Evolutionary conservation across 352 stramenopile genomes (phyloP).

Genomic region (Phytophthora europaea): DNA sequence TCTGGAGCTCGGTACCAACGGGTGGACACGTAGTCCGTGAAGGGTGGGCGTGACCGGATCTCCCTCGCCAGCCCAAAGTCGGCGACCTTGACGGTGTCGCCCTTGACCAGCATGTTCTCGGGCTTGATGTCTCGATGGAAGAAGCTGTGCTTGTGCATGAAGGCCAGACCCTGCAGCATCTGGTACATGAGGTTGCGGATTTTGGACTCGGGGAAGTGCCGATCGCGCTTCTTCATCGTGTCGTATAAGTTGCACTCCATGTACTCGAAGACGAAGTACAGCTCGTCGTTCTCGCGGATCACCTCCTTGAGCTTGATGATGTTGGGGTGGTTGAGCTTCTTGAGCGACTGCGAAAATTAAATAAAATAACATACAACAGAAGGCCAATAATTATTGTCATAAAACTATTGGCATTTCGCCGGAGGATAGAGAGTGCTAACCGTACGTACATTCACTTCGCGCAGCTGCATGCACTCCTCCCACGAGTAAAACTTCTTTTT

Average conservation of each 20-base stretch:
- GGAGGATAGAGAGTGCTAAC: not conserved
- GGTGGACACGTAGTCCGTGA: conserved; percentile 99
- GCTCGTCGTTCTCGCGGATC: conserved; percentile 97
- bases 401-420: not conserved
- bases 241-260: conserved; percentile 99
- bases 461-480: conserved; percentile 97
- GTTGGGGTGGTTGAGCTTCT: conserved; percentile 97
- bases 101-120: conserved; percentile 98
- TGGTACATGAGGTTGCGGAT: conserved; percentile 98
- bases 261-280: conserved; percentile 99
- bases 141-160: conserved; percentile 99
- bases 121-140: conserved; percentile 99
- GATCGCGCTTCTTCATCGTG: conserved; percentile 95
- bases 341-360: conserved; percentile 74
- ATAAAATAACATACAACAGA: not conserved
- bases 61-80: conserved; percentile 98
- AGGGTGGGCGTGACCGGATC: conserved; percentile 92
- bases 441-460: conserved; percentile 95
- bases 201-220: conserved; percentile 93
- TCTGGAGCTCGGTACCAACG: conserved; percentile 99
- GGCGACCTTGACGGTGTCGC: conserved; percentile 97
- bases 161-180: conserved; percentile 97
- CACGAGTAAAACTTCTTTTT: conserved; percentile 98
- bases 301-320: conserved; percentile 99
- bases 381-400: conserved; percentile 7